Base-by-base conservation (phyloP, 352 stramenopile species). In the Globisporangium cystogenes region DNA sequence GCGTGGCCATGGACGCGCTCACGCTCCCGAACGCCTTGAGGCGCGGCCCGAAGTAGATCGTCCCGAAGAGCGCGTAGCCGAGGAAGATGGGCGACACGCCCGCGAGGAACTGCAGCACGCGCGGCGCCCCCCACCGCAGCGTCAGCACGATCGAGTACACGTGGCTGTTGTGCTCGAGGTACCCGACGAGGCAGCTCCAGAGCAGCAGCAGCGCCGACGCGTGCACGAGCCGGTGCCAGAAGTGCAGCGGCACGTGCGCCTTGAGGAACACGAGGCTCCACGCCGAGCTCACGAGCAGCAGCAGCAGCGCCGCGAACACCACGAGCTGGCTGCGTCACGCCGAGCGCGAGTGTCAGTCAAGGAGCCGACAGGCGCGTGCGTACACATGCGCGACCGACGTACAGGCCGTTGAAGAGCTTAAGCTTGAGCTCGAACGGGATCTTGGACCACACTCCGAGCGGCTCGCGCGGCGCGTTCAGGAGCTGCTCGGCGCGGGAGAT, bases 141-240 rank as follows among this genome's bases (percentile, higher is more conserved):
- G 88, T 97, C 18, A 97, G 59, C n/a, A 97, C 86, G 43, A 97
- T 90, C 47, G 81, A 93, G 65, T 95, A 96, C 48, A 95, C 82
- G 53, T 86, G 67, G 35, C 68, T 72, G 37, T 93, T 93, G 75
- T 96, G 86, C 54, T 94, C 81, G 35, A 96, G 59, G 48, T 95
- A 97, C 37, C 86, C 82, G 21, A 96, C 81, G 5, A 90, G 63
- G 23, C 70, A 79, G 55, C 80, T 77, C 83, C 88, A 97, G 21
- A 97, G 72, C 44, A 95, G 51, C 35, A 92, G 57, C 45, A 90
- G 55, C 7, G 82, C 86, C 14, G 65, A 74, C 27, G 65, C 82
- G 59, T 93, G 80, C 15, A 92, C 42, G 27, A 91, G 50, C 24
- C 82, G 81, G 65, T 95, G 85, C 56, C 66, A 73, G 55, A 86